Conservation (phyloP, 495 filamentous ascomycete species). For the Talaromyces thailandensis region DNA sequence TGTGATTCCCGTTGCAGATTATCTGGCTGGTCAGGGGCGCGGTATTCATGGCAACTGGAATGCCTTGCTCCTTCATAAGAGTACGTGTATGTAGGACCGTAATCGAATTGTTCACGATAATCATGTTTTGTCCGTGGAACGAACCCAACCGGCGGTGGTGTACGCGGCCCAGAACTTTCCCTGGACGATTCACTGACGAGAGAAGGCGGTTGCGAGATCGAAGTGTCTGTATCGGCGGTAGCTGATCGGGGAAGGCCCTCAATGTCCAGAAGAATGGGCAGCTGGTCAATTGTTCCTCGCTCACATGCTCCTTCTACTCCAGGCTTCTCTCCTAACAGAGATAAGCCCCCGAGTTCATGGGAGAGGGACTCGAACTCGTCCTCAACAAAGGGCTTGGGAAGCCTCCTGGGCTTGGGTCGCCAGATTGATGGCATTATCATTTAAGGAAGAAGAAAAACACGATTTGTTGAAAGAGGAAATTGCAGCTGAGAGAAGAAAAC, state of each 20-base stretch:
- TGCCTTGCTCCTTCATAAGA: neutral
- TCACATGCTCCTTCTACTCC: slow-evolving; percentile 28
- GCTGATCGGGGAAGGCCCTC: slow-evolving; percentile 15
- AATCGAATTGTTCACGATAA: neutral
- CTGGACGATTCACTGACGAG: slow-evolving; percentile 25
- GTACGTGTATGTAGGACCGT: neutral
- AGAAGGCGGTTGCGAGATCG: neutral
- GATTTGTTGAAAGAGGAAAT: neutral
- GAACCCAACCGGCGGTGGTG: slow-evolving; percentile 15
- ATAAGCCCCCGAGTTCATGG: slow-evolving; percentile 29
- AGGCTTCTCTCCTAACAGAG: slow-evolving; percentile 23
- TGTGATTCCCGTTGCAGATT: neutral
- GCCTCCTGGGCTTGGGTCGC: slow-evolving; percentile 24
- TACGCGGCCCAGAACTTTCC: slow-evolving; percentile 25
- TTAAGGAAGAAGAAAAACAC: neutral
- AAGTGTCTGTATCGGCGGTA: slow-evolving; percentile 3
- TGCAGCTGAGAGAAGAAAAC: neutral
- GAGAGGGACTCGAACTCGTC: slow-evolving; percentile 34
- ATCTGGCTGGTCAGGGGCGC: neutral
- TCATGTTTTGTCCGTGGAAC: neutral
- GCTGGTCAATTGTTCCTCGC: slow-evolving; percentile 38
- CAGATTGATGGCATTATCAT: slow-evolving; percentile 21
- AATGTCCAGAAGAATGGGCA: slow-evolving; percentile 30
- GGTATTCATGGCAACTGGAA: neutral
- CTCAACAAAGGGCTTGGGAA: slow-evolving; percentile 35